phyloP scores from a whole-genome alignment of 2,329 filamentous ascomycete species.

The Thelonectria olida region DNA sequence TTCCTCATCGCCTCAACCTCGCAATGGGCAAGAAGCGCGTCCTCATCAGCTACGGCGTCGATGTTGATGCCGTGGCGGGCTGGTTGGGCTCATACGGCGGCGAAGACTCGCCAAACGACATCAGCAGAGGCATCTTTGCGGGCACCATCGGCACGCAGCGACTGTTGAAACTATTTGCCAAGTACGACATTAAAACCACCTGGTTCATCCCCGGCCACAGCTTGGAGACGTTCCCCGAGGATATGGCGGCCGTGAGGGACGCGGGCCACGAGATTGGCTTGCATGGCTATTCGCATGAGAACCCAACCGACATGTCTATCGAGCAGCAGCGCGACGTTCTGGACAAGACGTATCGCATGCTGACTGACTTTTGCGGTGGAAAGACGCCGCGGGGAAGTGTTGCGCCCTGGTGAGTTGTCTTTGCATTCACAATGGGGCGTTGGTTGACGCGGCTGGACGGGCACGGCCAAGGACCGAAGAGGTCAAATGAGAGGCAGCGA shows the following conservation, averaged over 20 bases:
- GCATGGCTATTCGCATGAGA: constrained; percentile 80
- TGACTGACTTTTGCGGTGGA: constrained; percentile 70
- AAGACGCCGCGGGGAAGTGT: constrained; percentile 78
- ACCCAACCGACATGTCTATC: constrained; percentile 74
- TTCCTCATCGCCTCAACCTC: too few relatives aligned
- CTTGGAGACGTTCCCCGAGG: constrained; percentile 59
- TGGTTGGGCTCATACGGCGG: constrained; percentile 82
- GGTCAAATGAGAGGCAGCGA: too few relatives aligned
- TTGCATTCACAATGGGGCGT: too few relatives aligned
- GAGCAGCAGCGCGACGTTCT: constrained; percentile 83
- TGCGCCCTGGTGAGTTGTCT: constrained; percentile 76
- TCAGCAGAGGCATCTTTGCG: constrained; percentile 71
- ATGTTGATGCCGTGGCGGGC: constrained; percentile 80
- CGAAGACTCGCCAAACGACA: constrained; percentile 78
- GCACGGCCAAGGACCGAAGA: too few relatives aligned
- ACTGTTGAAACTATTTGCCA: constrained; percentile 75
- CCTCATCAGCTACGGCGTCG: constrained; percentile 69
- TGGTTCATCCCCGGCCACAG: constrained; percentile 62
- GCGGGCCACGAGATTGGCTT: constrained; percentile 61
- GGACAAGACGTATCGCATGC: constrained; percentile 75
- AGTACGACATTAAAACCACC: constrained; percentile 74
- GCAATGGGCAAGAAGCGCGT: constrained; percentile 49
- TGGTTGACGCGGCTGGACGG: too few relatives aligned
- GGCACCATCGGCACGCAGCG: constrained; percentile 73
- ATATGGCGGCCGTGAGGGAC: constrained; percentile 54